Base-by-base conservation (phyloP, 305 asterid genomes). In the Solanum aculeatissimum region DNA sequence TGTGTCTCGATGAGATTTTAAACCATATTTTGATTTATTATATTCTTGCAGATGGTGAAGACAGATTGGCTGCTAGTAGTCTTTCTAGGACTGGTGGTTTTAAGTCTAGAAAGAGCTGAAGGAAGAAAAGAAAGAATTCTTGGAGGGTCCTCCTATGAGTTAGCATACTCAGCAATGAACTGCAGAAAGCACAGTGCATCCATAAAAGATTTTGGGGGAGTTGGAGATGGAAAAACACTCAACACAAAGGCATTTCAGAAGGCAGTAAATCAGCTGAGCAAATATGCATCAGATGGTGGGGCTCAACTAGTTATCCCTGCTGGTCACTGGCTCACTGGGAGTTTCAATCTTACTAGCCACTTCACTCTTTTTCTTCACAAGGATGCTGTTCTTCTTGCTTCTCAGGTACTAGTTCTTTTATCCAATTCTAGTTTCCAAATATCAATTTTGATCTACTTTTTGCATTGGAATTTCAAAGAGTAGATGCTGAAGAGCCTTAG, bases 321-420 rank as follows among this genome's bases (percentile, higher is more conserved):
- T n/a, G 92, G 92, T 8, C 82, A 85, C 43, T 89, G 92, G 92
- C 43, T 89, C 63, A 89, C 92, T 13, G 89, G 89, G 5, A 88
- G 85, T 80, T 89, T 89, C 85, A 89, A 88, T 47, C 89, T 89
- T 66, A 89, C 92, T 25, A 86, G 88, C 83, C 92, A 89, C 63
- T 89, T 89, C 86, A 89, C 92, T 68, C 92, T 89, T 11, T 89
- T 78, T 83, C 91, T 89, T 60, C 88, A 89, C 43, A 86, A 85
- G 68, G 90, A 86, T 81, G 91, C 92, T 68, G 85, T 86, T 81
- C 90, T 89, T 70, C 82, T 89, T 25, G 92, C 92, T 58, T 89
- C 91, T 85, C 89, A 89, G 89, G 90, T 86, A 70, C 35, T 45
- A 58, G 4, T 27, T 15, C 9, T 32, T 2, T 58, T 9, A 35